Evolutionary conservation across 495 filamentous ascomycete species (phyloP), one percentile per base, ranked within the genome.

Genomic region (Emericellopsis terricola): DNA sequence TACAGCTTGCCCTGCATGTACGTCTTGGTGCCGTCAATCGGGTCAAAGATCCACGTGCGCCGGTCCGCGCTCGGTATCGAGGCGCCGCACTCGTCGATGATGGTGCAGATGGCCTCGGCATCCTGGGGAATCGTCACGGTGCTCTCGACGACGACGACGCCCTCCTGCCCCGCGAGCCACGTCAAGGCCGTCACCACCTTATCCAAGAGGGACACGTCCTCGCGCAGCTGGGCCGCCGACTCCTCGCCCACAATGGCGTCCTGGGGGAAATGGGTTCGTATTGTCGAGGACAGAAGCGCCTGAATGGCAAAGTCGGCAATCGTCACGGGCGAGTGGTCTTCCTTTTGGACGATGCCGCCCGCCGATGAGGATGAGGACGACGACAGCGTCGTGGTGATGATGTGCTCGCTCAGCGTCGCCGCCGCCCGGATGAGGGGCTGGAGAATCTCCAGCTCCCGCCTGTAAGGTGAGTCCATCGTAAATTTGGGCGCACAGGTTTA

Each of bases 241-340:
- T 79, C 74, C 43, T 79, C 74, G 34, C 71, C 62, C 24, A 79
- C 65, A 40, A 79, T 65, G 15, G 51, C 51, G 41, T 77, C 69
- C 15, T 49, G 27, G 2, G 74, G 72, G 38, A 76, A 78, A 28
- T 50, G 50, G 29, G 48, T 32, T 38, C 63, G 55, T 19, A 79
- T 48, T 0, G 66, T 66, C 21, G 55, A 55, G 29, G 73, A 68
- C 16, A 79, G 62, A 3, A 76, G 52, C 14, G 72, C 68, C 47
- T 79, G 74, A 27, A 73, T 66, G 34, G 68, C 73, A 42, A 76
- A 77, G 41, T 79, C 74, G 44, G 69, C 72, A n/a, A 77, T 60
- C 2, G 74, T 78, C 18, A 78, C 73, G 5, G 71, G 71, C 17
- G 60, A 68, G 6, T 59, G 50, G 41, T 79, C 73, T 36, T 55